Base-by-base conservation (phyloP, 2,329 filamentous ascomycete genomes). In the Epichloe bromicola region DNA sequence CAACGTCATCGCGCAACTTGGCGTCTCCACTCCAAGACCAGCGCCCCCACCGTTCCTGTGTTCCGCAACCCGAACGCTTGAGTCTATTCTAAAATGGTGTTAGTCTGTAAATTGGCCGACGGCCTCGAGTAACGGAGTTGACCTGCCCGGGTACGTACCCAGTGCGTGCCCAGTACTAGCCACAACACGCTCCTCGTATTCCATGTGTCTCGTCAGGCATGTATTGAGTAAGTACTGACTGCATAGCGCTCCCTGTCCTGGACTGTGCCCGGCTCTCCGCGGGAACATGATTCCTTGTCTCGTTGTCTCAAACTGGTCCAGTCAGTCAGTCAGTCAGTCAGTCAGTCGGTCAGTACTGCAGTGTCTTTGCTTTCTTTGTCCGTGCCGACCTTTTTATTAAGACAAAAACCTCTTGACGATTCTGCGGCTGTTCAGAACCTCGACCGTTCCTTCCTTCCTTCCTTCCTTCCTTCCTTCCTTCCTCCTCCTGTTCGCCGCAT, bases 401-500 rank as follows among this genome's bases (percentile, higher is more conserved):
- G 10, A 30, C 8, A 30, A 30, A 30, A 30, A 30, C 26, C 26
- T 30, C 8, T 30, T 30, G 39, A 37, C 33, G 39, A 36, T 17
- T 44, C 39, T 5, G 14, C 42, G 42, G 12, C 23, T 17, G 11
- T 45, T 33, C 26, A 10, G 14, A 8, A 11, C 10, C 26, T 45
- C 5, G 33, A 50, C 47, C 47, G 52, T 10, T 30, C 26, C 26
- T 52, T 44, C 38, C 23, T 26, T 23, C 23, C 23, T 23, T 23
- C 20, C 20, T 23, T 26, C 23, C 23, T 26, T 7, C 23, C 23
- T 56, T 7, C 23, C 23, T 56, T 19, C 19, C 6, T 26, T 7
- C 23, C 23, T 56, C 53, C 54, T 58, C 58, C 54, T 57, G 57
- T 60, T 54, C 59, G 26, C 3, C 26, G 26, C 26, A 30, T 30